A percentile compares a stretch with the other conserved stretches of the same genome.
Conservation (phyloP, 2,329 filamentous ascomycete species). For the Gnomoniopsis smithogilvyi region DNA sequence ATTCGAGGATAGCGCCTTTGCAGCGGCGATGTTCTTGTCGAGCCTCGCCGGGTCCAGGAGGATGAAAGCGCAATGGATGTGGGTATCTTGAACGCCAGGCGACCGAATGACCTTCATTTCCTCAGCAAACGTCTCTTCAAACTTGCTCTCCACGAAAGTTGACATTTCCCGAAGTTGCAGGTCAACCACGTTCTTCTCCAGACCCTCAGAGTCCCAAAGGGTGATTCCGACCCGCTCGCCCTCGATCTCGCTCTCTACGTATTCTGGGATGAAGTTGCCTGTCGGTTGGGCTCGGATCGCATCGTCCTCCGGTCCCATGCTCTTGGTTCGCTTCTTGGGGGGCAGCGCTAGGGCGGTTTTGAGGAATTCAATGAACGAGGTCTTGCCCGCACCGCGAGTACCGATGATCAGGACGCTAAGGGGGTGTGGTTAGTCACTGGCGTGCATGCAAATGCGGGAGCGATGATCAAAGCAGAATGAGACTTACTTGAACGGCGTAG, state of each 20-base stretch:
- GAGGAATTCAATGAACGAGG: conserved; percentile 94
- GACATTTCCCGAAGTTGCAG: conserved; percentile 90
- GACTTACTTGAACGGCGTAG: conserved; percentile 95
- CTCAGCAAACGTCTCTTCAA: conserved; percentile 95
- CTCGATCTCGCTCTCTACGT: conserved; percentile 92
- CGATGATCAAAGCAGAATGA: background rate
- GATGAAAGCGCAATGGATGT: conserved; percentile 94
- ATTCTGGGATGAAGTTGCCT: conserved; percentile 80
- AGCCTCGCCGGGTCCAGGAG: conserved; percentile 84
- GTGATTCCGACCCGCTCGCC: conserved; percentile 88
- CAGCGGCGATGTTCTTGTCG: conserved; percentile 73
- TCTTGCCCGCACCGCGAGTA: conserved; percentile 85
- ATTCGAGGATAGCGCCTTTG: conserved; percentile 52
- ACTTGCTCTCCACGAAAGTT: conserved; percentile 93
- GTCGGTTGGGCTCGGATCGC: conserved; percentile 48
- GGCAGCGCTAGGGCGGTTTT: conserved; percentile 81
- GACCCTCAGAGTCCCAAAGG: conserved; percentile 91
- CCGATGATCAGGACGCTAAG: conserved; percentile 85
- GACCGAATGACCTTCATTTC: conserved; percentile 97
- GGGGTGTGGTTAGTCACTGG: conserved; percentile 3
- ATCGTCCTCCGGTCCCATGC: conserved; percentile 56
- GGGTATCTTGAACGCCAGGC: conserved; percentile 89
- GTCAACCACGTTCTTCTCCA: conserved; percentile 94
- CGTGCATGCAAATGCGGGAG: background rate
- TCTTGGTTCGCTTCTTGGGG: conserved; percentile 67